Conservation (phyloP, 805 yeast species). For the Candida fluviatilis region DNA sequence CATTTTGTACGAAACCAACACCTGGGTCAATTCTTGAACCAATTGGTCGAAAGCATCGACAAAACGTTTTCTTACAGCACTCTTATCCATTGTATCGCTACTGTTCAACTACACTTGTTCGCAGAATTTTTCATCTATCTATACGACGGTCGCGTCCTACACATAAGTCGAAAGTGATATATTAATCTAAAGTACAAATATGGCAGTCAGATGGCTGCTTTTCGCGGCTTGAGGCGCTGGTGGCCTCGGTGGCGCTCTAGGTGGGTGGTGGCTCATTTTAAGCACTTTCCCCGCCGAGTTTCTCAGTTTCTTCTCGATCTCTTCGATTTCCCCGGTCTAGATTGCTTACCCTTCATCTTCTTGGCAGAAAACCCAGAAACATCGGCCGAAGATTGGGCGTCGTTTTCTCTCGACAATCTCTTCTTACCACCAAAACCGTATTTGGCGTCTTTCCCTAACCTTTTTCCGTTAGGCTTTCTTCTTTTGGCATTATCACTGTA, state of each 20-base stretch:
- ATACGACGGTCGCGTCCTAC: background rate
- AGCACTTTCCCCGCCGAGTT: too few relatives aligned
- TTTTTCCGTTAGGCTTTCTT: slow-evolving; percentile 56
- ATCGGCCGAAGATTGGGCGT: slow-evolving; percentile 67
- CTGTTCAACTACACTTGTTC: too few relatives aligned
- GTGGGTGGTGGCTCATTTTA: too few relatives aligned
- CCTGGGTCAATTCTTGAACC: slow-evolving; percentile 68
- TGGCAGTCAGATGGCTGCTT: background rate
- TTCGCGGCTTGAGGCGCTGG: too few relatives aligned
- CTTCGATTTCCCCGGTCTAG: slow-evolving; percentile 43
- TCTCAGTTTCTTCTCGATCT: slow-evolving; percentile 24
- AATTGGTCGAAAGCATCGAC: slow-evolving; percentile 67
- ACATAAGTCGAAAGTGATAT: background rate
- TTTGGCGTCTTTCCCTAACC: slow-evolving; percentile 67
- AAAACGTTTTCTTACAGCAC: slow-evolving; percentile 50
- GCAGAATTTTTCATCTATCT: too few relatives aligned
- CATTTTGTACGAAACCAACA: slow-evolving; percentile 68
- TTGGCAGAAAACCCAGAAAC: slow-evolving; percentile 52
- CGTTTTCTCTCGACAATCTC: slow-evolving; percentile 68
- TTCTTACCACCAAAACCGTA: slow-evolving; percentile 79
- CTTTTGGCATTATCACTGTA: slow-evolving; percentile 41
- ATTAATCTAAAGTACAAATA: slow-evolving; percentile 1
- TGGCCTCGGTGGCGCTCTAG: too few relatives aligned
- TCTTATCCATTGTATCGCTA: slow-evolving; percentile 18
- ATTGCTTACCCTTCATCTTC: slow-evolving; percentile 43